A percentile compares a stretch with the other conserved stretches of the same genome.
Evolutionary conservation across 2,329 filamentous ascomycete species (phyloP).

Genomic region (Beauveria scarabaeidicola): DNA sequence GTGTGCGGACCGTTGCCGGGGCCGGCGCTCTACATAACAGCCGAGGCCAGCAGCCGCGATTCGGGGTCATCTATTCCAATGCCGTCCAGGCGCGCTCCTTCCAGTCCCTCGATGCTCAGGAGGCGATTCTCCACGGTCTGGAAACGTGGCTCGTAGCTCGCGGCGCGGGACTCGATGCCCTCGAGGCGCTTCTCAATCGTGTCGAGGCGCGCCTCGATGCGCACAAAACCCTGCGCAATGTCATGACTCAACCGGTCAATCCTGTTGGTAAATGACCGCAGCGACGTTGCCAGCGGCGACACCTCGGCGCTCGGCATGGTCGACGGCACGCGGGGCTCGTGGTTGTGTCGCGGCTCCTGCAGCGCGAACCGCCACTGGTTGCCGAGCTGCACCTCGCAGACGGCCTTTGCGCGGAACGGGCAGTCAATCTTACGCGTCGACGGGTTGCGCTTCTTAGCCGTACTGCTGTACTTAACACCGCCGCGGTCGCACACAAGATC

Average conservation of each 20-base stretch:
- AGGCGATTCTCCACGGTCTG: constrained; percentile 32
- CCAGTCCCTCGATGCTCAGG: constrained; percentile 29
- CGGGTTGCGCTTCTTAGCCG: constrained; percentile 55
- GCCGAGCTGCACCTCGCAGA: constrained; percentile 53
- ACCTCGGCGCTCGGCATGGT: constrained; percentile 48
- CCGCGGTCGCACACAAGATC: constrained; percentile 56
- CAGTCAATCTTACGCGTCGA: constrained; percentile 57
- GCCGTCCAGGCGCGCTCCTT: constrained; percentile 33
- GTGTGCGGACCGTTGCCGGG: constrained; percentile 7
- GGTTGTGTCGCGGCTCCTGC: constrained; percentile 52
- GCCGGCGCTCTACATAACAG: constrained; percentile 32
- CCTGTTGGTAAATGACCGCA: constrained; percentile 51
- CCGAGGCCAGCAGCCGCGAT: constrained; percentile 33
- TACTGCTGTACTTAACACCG: constrained; percentile 57
- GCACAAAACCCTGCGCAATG: constrained; percentile 42
- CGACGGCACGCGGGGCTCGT: constrained; percentile 48
- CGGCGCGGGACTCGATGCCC: constrained; percentile 39
- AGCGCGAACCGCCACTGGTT: constrained; percentile 58
- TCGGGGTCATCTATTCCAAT: constrained; percentile 39
- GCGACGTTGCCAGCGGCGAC: constrained; percentile 47
- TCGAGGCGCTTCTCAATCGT: constrained; percentile 48
- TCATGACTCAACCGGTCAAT: constrained; percentile 51
- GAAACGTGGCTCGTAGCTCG: constrained; percentile 35
- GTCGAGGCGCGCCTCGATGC: constrained; percentile 42
- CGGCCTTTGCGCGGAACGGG: constrained; percentile 54